Evolutionary conservation across 805 yeast species (phyloP), one percentile per base, ranked within the genome.

Genomic region (Wickerhamomyces tratensis): DNA sequence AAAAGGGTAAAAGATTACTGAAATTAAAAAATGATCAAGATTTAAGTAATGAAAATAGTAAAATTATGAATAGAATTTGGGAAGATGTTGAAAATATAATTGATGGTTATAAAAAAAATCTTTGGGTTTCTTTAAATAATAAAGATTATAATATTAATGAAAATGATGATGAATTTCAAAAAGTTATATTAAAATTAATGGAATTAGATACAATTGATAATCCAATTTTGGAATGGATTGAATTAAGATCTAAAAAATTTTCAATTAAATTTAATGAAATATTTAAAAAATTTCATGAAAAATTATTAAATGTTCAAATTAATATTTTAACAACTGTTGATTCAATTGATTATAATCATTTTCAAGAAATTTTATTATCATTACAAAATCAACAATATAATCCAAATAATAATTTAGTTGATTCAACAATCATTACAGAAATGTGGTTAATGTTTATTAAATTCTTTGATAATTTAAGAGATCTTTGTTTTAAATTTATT

Each of bases 161-260:
- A 39, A 54, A 52, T 14, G 60, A 54, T 41, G 56, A 52, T 25
- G 41, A 55, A 27, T 69, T 73, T 45, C 51, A 72, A 20, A 63
- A 67, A 10, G 53, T 69, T 11, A 71, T 82, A 25, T 67, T 71
- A n/a, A 74, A 72, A 48, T 62, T 83, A 33, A 58, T 79, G 38
- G 86, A 82, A 46, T 62, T 84, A 33, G 82, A 79, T n/a, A 70
- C 74, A 3, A 71, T 66, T 38, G 79, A 76, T 43, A 81, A 77
- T 54, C 91, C 91, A 6, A 74, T 82, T 6, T 56, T 69, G 25
- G 76, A 72, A 41, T 83, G 87, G 78, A 69, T 83, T 29, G 63
- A 70, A 36, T 60, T 72, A 15, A 81, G 73, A 51, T 67, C 69
- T 38, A 62, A 64, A 25, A 56, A 56, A 15, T 65, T 77, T 45